Base-by-base conservation (phyloP, 495 filamentous ascomycete species). In the Astrocystis sublimbata region DNA sequence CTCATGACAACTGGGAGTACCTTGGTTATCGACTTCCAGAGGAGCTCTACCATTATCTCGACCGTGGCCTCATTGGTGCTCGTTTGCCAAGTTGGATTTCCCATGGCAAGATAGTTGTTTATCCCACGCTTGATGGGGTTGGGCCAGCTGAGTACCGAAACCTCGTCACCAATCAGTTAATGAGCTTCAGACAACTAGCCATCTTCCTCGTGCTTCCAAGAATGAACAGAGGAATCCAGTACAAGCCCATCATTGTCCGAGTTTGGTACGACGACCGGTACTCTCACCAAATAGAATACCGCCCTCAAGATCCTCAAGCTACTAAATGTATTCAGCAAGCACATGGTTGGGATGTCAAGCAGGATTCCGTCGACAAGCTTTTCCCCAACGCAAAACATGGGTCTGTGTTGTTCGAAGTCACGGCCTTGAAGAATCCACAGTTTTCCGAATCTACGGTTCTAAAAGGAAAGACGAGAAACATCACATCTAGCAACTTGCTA, bases 41-140 rank as follows among this genome's bases (percentile, higher is more conserved):
- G 55, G 96, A 99, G 75, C 78, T 99, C 6, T 96, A 92, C 72
- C 89, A 90, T 71, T 98, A 99, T 67, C 82, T 98, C 33, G 91
- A 91, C 61, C 87, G 84, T 31, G 94, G 91, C 30, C 73, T 97
- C 15, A 83, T 96, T 60, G 86, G 91, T 6, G 81, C 92, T 2
- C 87, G 92, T 40, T 77, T 96, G 15, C 82, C 96, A 8, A 91
- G 89, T 68, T 92, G 86, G 82, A 81, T 96, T 52, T 88, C 88
- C 0, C 88, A 88, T 33, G 88, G 89, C 28, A 86, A 93, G 67
- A 82, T 94, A 45, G 72, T 88, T 28, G 81, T 96, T 47, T 78
- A 83, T 23, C 85, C 92, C 49, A 93, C 93, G 8, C 75, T 96
- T 45, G 94, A 96, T 61, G 88, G 89, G 28, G 89, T 89, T 40